Percentiles rank a stretch among this genome's conserved stretches.
These are phyloP conservation scores for Coccinonectria pachysandricola DNA, from an alignment of 2,329 filamentous ascomycete genomes.

Conservation along the genomic window DNA sequence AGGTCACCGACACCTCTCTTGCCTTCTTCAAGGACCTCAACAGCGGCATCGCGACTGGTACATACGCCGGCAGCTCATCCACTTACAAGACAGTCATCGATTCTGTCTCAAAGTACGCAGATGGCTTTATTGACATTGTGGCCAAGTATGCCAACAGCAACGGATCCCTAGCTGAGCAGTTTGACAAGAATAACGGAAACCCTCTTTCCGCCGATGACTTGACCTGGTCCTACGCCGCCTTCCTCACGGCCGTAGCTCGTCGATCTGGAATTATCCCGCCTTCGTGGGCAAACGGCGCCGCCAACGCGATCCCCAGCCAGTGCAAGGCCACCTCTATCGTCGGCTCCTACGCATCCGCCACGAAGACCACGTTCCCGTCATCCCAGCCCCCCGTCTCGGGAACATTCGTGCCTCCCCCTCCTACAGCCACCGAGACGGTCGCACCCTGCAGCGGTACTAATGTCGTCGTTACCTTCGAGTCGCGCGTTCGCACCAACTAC, in stretches of 20 bases:
- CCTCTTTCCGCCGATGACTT: slow-evolving; percentile 56
- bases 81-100: slow-evolving; percentile 46
- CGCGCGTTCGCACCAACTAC: slow-evolving; percentile 42
- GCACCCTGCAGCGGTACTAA: slow-evolving; percentile 31
- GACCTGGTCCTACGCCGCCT: slow-evolving; percentile 65
- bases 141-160: slow-evolving; percentile 50
- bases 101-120: slow-evolving; percentile 48
- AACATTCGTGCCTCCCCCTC: slow-evolving; percentile 18
- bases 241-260: slow-evolving; percentile 52
- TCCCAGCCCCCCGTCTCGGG: slow-evolving; percentile 34
- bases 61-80: slow-evolving; percentile 39
- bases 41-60: slow-evolving; percentile 48
- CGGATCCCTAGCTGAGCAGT: slow-evolving; percentile 61
- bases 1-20: slow-evolving; percentile 53
- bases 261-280: slow-evolving; percentile 44
- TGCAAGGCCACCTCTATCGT: slow-evolving; percentile 37
- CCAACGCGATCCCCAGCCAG: slow-evolving; percentile 35
- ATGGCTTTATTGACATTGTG: slow-evolving; percentile 52
- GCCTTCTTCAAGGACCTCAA: slow-evolving; percentile 62
- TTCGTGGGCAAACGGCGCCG: slow-evolving; percentile 41
- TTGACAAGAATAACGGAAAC: slow-evolving; percentile 38
- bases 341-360: slow-evolving; percentile 42
- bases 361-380: slow-evolving; percentile 38
- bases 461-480: slow-evolving; percentile 54
- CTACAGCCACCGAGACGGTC: slow-evolving; percentile 16